Conservation (phyloP, 1,139 yeast genomes). For the Suhomyces kunorum region DNA sequence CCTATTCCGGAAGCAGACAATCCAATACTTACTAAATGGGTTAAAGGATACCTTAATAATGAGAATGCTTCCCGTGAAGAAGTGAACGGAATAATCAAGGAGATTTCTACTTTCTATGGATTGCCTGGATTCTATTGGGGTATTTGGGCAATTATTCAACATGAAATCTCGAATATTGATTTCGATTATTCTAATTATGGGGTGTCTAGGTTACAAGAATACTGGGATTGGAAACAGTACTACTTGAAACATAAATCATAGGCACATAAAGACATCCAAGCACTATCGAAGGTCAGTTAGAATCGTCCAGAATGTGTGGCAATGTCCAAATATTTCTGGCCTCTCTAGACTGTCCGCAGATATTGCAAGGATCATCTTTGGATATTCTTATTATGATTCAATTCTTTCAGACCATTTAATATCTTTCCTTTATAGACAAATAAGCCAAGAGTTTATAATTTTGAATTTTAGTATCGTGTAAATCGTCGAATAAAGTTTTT, state of each 20-base stretch:
- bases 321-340: no score
- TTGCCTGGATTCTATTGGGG: constrained; percentile 88
- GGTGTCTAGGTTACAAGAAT: constrained; percentile 60
- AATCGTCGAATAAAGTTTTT: no score
- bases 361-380: no score
- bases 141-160: constrained; percentile 79
- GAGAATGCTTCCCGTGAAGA: constrained; percentile 26
- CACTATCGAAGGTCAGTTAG: no score
- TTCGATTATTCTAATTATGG: constrained; percentile 71
- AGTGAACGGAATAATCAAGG: constrained; percentile 46
- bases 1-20: constrained; percentile 53
- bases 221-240: constrained; percentile 63
- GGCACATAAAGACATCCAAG: not conserved
- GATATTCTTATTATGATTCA: constrained; percentile 9
- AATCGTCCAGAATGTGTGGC: no score
- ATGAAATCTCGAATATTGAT: constrained; percentile 68
- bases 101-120: constrained; percentile 66
- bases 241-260: constrained; percentile 16
- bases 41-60: constrained; percentile 47
- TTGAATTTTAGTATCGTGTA: no score
- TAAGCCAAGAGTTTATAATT: constrained; percentile 5
- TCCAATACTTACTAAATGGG: constrained; percentile 55
- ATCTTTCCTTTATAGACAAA: constrained; percentile 8
- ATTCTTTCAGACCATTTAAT: constrained; percentile 11
- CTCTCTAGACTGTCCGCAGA: no score